These are phyloP conservation scores for Aegilops umbellulata DNA, from an alignment of 176 grass and related monocot species.

Conservation along the genomic window DNA sequence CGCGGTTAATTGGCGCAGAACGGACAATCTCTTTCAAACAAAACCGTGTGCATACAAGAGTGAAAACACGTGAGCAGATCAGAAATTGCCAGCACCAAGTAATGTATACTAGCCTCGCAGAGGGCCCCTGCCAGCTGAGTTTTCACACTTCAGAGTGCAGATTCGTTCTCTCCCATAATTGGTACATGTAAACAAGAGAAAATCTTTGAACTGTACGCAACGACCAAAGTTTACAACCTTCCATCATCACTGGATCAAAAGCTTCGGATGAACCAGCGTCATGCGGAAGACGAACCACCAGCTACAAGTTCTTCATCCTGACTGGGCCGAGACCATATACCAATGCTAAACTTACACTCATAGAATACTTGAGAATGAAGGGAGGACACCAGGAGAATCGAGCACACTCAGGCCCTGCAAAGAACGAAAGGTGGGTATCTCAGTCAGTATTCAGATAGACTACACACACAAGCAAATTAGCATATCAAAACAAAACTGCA, in stretches of 20 bases:
- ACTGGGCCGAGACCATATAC: background rate
- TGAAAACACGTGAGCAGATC: background rate
- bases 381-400: background rate
- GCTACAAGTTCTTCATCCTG: background rate
- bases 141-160: background rate
- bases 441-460: conserved; percentile 1
- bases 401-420: conserved; percentile 28
- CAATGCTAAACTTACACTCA: conserved; percentile 19
- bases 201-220: background rate
- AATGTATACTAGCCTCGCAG: background rate
- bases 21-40: background rate
- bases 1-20: background rate
- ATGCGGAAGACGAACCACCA: conserved; percentile 12
- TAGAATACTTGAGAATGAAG: conserved; percentile 17
- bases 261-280: conserved; percentile 25
- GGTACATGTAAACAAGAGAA: conserved; percentile 12
- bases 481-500: background rate
- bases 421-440: background rate
- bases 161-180: background rate
- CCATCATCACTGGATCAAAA: conserved; percentile 19
- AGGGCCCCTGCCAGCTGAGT: background rate
- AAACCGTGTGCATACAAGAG: background rate
- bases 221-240: conserved; percentile 31
- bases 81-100: background rate
- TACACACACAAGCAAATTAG: background rate